Base-by-base conservation (phyloP, 495 filamentous ascomycete genomes). In the Penicillium egyptiacum region DNA sequence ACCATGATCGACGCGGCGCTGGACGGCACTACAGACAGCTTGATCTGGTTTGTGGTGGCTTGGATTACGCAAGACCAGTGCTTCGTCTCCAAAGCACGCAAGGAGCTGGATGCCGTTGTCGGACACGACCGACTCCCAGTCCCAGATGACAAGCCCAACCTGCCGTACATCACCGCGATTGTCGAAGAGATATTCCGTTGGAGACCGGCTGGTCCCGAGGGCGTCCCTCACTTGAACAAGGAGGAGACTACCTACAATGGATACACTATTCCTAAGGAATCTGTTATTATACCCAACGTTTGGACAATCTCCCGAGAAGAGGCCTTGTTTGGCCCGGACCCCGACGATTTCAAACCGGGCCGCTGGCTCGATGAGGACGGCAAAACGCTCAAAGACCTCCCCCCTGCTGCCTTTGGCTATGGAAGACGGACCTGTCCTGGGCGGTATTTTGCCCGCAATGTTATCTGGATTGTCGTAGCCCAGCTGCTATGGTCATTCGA, bases 141-240 rank as follows among this genome's bases (percentile, higher is more conserved):
- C 2, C 33, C 26, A 26, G 73, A 80, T 37, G 79, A 83, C 60
- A 56, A 78, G 28, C 63, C 65, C 6, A 70, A 68, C 11, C 61
- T 84, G 0, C 69, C 76, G n/a, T 81, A 79, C 19, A 57, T 80
- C 1, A 58, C 67, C 22, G 79, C 80, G 7, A 70, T 82, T 12
- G 69, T 81, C 14, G 75, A 81, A n/a, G 81, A 84, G 55, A 70
- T 76, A 4, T 67, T 83, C 23, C 73, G 81, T 1, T 83, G 78
- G 79, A 71, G 79, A 14, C 78, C 79, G 3, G 70, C 77, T 6
- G 72, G 73, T 5, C 67, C 80, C 47, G 79, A 59, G 66, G 73
- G 64, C 41, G 46, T 60, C 22, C 51, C 53, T 31, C 58, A 58
- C 25, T 10, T 30, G 14, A 35, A 35, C 33, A 35, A 35, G 14